Evolutionary conservation across 495 filamentous ascomycete species (phyloP).

Genomic region (Aspergillus nanangensis): DNA sequence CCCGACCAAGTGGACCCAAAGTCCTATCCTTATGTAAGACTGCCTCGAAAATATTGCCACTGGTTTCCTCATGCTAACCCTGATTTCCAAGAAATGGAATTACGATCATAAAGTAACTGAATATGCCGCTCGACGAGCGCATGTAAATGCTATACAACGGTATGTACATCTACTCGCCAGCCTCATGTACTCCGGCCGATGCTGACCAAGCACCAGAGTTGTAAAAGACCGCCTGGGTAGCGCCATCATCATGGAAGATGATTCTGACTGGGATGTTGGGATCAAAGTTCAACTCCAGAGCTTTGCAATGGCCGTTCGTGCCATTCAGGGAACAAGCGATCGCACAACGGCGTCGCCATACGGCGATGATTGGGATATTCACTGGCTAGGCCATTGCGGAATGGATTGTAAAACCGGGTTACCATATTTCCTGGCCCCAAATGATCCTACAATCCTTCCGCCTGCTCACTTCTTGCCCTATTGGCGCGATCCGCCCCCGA

Average conservation of each 20-base stretch:
- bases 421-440: conserved; percentile 13
- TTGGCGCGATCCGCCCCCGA: conserved; percentile 15
- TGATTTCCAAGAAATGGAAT: conserved; percentile 15
- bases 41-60: not conserved
- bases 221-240: conserved; percentile 37
- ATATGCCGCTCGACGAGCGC: conserved; percentile 24
- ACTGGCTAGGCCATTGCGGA: conserved; percentile 52
- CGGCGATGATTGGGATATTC: conserved; percentile 51
- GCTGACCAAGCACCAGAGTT: conserved; percentile 19
- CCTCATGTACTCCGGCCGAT: not conserved
- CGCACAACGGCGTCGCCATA: conserved; percentile 39
- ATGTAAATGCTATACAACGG: conserved; percentile 25
- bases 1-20: conserved; percentile 16
- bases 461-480: conserved; percentile 16
- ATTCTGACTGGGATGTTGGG: conserved; percentile 51
- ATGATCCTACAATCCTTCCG: conserved; percentile 17
- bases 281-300: conserved; percentile 44
- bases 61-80: conserved; percentile 10
- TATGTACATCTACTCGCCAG: conserved; percentile 6
- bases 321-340: conserved; percentile 17
- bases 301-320: conserved; percentile 38
- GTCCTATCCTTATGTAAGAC: conserved; percentile 20
- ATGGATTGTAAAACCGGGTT: conserved; percentile 12
- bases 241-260: conserved; percentile 52
- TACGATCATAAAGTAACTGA: conserved; percentile 14